Conservation (phyloP, 495 filamentous ascomycete genomes). For the Xylaria nigripes region DNA sequence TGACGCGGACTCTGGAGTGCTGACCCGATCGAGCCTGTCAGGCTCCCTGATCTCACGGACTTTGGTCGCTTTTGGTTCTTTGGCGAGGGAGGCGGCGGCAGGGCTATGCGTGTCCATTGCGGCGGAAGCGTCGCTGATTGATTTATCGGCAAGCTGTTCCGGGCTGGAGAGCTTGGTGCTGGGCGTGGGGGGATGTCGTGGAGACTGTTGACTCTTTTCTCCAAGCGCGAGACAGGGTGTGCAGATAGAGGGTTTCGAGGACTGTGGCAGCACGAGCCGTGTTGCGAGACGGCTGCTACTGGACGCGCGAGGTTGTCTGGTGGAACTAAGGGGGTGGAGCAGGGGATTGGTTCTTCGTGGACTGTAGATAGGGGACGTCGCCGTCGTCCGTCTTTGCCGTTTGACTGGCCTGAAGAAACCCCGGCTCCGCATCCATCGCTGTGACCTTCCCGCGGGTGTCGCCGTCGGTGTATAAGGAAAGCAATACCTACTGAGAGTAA, state of each 20-base stretch:
- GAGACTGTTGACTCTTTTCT: too few relatives aligned
- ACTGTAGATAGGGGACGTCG: conserved; percentile 16
- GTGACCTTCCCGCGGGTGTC: not conserved
- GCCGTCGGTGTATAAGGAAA: conserved; percentile 6
- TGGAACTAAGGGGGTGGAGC: not conserved
- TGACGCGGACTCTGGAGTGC: conserved; percentile 13
- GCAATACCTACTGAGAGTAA: conserved; percentile 2
- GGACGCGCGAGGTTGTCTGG: not conserved
- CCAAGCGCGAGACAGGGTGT: conserved; percentile 16
- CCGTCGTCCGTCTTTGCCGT: not conserved
- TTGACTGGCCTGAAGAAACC: not conserved
- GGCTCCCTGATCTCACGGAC: too few relatives aligned
- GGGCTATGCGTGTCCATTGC: not conserved
- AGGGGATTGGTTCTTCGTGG: conserved; percentile 13
- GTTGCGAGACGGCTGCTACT: not conserved
- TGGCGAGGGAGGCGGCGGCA: not conserved
- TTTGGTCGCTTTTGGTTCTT: not conserved
- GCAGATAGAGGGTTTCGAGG: conserved; percentile 9
- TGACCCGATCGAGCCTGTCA: too few relatives aligned
- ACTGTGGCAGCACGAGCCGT: not conserved
- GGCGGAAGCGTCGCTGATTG: not conserved
- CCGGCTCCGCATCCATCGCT: not conserved
- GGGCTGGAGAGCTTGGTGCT: not conserved
- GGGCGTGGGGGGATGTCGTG: not conserved
- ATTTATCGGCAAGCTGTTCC: not conserved